Conservation (phyloP, 352 stramenopile genomes). For the Phytophthora fragariaefolia region DNA sequence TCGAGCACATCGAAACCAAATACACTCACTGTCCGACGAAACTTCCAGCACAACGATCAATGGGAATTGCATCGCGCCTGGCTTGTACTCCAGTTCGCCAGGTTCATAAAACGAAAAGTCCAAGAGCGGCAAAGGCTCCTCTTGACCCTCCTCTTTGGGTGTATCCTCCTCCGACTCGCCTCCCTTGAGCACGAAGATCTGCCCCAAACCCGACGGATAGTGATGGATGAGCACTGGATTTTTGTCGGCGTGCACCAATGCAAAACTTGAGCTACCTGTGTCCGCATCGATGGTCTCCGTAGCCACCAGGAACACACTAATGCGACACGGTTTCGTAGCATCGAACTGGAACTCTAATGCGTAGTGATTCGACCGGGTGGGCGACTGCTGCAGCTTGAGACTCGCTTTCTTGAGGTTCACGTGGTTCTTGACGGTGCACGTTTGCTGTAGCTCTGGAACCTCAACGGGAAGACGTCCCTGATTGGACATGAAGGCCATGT, state of each 20-base stretch:
- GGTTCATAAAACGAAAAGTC: conserved; percentile 50
- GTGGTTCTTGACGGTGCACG: conserved; percentile 83
- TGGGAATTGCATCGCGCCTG: conserved; percentile 54
- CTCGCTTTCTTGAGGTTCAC: conserved; percentile 87
- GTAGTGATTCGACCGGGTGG: conserved; percentile 33
- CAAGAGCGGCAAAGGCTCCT: conserved; percentile 36
- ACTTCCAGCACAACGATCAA: conserved; percentile 79
- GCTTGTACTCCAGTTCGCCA: conserved; percentile 58
- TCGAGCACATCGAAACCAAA: conserved; percentile 2
- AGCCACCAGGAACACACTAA: conserved; percentile 70
- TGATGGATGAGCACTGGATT: conserved; percentile 44
- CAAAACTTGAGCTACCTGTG: conserved; percentile 65
- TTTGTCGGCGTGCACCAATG: conserved; percentile 55
- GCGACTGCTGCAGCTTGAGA: conserved; percentile 56
- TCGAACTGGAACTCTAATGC: conserved; percentile 82
- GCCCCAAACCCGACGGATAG: conserved; percentile 57
- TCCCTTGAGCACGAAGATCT: conserved; percentile 53
- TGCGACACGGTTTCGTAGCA: conserved; percentile 72
- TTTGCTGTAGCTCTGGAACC: conserved; percentile 85
- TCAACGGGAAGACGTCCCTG: conserved; percentile 56
- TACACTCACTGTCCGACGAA: conserved; percentile 41
- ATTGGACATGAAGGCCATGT: conserved; percentile 89
- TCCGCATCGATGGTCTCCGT: conserved; percentile 74
- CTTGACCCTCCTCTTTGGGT: conserved; percentile 9
- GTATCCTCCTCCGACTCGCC: conserved; percentile 12